Percentiles rank a stretch among this genome's conserved stretches.
Conservation (phyloP, 371 early-diverging fungal species). For the Apophysomyces ossiformis region DNA sequence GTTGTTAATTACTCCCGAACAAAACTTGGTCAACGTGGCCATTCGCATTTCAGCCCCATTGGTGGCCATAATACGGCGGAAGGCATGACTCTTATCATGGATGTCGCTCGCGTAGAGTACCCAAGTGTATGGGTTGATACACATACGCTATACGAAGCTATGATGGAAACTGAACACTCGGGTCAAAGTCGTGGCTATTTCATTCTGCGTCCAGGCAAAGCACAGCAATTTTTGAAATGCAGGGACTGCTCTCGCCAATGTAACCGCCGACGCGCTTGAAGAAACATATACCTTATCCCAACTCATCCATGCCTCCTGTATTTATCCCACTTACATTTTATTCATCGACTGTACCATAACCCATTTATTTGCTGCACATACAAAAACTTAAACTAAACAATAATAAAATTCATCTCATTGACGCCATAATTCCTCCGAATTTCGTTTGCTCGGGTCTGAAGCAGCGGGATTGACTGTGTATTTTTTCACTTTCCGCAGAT, state of each 20-base stretch:
- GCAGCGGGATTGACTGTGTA: too few species aligned
- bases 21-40: constrained; percentile 77
- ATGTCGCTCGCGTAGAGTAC: constrained; percentile 76
- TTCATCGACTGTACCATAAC: not conserved
- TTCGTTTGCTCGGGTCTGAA: too few species aligned
- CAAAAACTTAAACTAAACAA: not conserved
- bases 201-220: constrained; percentile 45
- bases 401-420: too few species aligned
- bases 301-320: not conserved
- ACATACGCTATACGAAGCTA: constrained; percentile 68
- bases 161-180: constrained; percentile 71
- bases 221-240: not conserved
- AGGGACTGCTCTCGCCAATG: constrained; percentile 1
- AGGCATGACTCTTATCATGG: constrained; percentile 79
- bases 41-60: constrained; percentile 61
- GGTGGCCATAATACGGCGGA: constrained; percentile 67
- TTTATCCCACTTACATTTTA: constrained; percentile 2
- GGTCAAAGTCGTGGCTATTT: constrained; percentile 84
- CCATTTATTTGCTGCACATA: not conserved
- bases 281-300: not conserved
- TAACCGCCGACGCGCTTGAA: not conserved
- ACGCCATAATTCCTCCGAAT: not conserved
- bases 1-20: constrained; percentile 82
- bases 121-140: constrained; percentile 81
- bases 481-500: too few species aligned